phyloP scores from a whole-genome alignment of 257 asterid species.

The Galeopsis tetrahit region DNA sequence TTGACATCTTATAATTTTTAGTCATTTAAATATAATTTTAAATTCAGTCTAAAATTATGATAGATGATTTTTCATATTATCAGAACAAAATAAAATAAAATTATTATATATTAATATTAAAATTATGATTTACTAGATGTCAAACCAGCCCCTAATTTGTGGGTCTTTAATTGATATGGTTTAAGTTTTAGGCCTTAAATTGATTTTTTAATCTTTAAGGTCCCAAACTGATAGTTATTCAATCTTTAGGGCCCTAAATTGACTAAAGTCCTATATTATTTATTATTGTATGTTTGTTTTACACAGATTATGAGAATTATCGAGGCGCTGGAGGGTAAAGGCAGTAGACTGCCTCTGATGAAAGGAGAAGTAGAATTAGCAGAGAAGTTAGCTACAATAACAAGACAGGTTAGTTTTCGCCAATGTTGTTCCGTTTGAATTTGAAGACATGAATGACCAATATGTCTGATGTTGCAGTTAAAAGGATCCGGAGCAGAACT shows the following conservation, averaged over 20 bases:
- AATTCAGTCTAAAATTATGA: too few relatives aligned
- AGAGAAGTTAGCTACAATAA: slow-evolving; percentile 76
- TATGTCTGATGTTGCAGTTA: slow-evolving; percentile 51
- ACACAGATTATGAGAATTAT: slow-evolving; percentile 83
- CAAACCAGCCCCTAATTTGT: background rate
- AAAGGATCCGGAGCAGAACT: slow-evolving; percentile 98
- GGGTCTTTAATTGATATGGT: background rate
- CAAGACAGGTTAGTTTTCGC: slow-evolving; percentile 71
- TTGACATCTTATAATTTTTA: background rate
- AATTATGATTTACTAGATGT: background rate
- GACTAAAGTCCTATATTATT: background rate
- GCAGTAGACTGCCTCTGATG: slow-evolving; percentile 79
- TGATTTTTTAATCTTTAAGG: background rate
- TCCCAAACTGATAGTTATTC: background rate
- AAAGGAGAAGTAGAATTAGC: slow-evolving; percentile 98
- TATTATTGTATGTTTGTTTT: slow-evolving; percentile 15
- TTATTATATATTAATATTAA: too few relatives aligned
- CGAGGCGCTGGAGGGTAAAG: slow-evolving; percentile 93
- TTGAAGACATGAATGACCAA: slow-evolving; percentile 37
- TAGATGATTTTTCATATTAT: too few relatives aligned
- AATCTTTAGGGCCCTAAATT: background rate
- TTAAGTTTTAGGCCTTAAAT: background rate
- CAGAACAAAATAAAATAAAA: too few relatives aligned
- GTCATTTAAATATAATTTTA: too few relatives aligned
- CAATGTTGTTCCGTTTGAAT: slow-evolving; percentile 34